Base-by-base conservation (phyloP, 495 filamentous ascomycete species). In the Chaetomium fimeti region DNA sequence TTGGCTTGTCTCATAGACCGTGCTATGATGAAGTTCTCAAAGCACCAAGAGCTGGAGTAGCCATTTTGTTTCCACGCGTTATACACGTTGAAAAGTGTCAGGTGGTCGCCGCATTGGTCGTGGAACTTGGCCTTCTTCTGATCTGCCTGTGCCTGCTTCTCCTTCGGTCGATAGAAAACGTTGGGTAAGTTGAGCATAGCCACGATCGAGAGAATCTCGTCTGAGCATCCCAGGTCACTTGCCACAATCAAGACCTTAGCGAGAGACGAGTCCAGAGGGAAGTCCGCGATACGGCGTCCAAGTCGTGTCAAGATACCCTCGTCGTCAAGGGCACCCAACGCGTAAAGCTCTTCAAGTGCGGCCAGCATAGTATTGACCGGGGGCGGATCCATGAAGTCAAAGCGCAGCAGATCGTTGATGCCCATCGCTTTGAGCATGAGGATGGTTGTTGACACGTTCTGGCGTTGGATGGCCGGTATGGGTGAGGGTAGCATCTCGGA, bases 341-440 rank as follows among this genome's bases (percentile, higher is more conserved):
- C 38, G 13, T 40, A 40, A 9, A 40, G 38, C 38, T 40, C 60
- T 38, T 47, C 43, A 25, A 53, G 57, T 9, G 55, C n/a, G 24
- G 40, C 20, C 12, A 54, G 51, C 51, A 29, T 28, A 1, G 43
- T 47, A 16, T 47, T 47, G 43, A 47, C 18, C 2, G 43, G 12
- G 9, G 43, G 43, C 5, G 43, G 43, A 16, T 47, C 43, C 60
- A 61, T 61, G 48, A 61, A 61, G 48, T 61, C 60, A 42, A 61
- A 57, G 29, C 18, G 43, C 43, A 47, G 43, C 2, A 47, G 2
- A 22, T 47, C 43, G 43, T 47, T 47, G 43, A 47, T 47, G 43
- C 43, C 43, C 43, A 47, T 47, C 20, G 43, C 43, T n/a, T 47
- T 47, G 43, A 47, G 43, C 43, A 47, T 47, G 43, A 47, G 43